A percentile compares a stretch with the other conserved stretches of the same genome.
These are phyloP conservation scores for Eurotiales sp. DNA, from an alignment of 2,329 filamentous ascomycete genomes.

Conservation along the genomic window DNA sequence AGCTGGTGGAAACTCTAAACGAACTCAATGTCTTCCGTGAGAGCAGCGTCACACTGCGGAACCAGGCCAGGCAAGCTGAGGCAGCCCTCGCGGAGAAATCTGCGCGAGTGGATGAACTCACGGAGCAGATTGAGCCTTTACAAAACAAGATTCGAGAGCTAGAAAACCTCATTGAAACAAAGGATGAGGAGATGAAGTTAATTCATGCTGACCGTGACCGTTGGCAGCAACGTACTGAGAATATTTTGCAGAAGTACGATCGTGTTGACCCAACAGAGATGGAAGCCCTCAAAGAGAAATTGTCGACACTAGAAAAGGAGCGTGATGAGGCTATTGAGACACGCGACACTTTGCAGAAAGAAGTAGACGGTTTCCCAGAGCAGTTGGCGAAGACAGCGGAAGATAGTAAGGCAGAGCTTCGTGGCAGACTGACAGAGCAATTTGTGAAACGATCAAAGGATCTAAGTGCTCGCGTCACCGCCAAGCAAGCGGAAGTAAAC, in stretches of 20 bases:
- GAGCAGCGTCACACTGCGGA: conserved; percentile 85
- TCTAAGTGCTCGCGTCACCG: conserved; percentile 60
- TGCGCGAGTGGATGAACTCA: conserved; percentile 69
- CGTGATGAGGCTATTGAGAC: conserved; percentile 60
- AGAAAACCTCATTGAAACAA: conserved; percentile 73
- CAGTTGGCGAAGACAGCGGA: conserved; percentile 44
- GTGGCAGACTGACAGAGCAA: conserved; percentile 44
- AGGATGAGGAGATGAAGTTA: conserved; percentile 83
- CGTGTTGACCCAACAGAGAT: conserved; percentile 91
- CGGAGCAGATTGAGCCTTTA: conserved; percentile 73
- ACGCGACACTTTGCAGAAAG: conserved; percentile 48
- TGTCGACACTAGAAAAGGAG: conserved; percentile 64
- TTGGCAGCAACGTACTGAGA: conserved; percentile 93
- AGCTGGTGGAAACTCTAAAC: conserved; percentile 90
- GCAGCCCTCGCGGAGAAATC: conserved; percentile 71
- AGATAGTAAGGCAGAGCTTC: conserved; percentile 49
- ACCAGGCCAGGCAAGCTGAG: conserved; percentile 77
- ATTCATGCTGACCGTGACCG: conserved; percentile 87
- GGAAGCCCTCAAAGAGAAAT: conserved; percentile 78
- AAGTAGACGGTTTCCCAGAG: conserved; percentile 47
- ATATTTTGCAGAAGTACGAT: conserved; percentile 93
- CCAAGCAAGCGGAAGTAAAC: conserved; percentile 49
- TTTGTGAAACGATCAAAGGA: conserved; percentile 59
- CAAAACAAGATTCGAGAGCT: conserved; percentile 76
- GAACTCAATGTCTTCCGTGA: conserved; percentile 95